Evolutionary conservation across 2,329 filamentous ascomycete genomes (phyloP), one percentile per base, ranked within the genome.

Genomic region (Alternaria sp.): DNA sequence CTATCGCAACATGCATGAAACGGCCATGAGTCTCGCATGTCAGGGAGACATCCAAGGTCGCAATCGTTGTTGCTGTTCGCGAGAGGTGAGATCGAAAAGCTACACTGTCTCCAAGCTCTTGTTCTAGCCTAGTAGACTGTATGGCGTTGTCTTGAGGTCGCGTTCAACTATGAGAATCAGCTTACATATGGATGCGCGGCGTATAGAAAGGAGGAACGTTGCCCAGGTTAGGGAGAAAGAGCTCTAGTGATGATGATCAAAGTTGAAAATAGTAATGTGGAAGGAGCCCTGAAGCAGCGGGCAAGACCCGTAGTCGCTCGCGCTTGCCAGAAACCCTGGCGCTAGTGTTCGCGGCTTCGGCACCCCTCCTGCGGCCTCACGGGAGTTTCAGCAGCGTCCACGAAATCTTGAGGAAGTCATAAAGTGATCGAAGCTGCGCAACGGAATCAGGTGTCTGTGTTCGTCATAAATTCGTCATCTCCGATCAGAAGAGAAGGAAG

Each of bases 331-430:
- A 32, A 26, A 28, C 55, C n/a, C 19, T 21, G 25, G 44, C 45
- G 19, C 44, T 59, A 62, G 60, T 36, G 56, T 4, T 36, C 36
- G 32, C 49, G 50, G 52, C 40, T 59, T 62, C 60, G 60, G 60
- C 60, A 62, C 60, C 60, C 60, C 60, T 62, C 59, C 28, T 47
- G 40, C 36, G 36, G 32, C 55, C 54, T 57, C 36, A 15, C 52
- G 52, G 52, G 21, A 50, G 58, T 57, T 57, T 61, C 58, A 56
- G 28, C 30, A 9, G n/a, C 44, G 49, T 45, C 17, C 21, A 26
- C 23, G 19, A 50, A 28, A 28, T 25, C 28, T 30, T 49, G 15
- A 47, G 30, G 26, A 32, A 26, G 46, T 15, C 21, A 43, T 49
- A 43, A 15, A 40, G 21, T 21, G 21, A 21, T 21, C 21, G 21